These are phyloP conservation scores for Pythium guiyangense DNA, from an alignment of 352 stramenopile genomes.

Conservation along the genomic window DNA sequence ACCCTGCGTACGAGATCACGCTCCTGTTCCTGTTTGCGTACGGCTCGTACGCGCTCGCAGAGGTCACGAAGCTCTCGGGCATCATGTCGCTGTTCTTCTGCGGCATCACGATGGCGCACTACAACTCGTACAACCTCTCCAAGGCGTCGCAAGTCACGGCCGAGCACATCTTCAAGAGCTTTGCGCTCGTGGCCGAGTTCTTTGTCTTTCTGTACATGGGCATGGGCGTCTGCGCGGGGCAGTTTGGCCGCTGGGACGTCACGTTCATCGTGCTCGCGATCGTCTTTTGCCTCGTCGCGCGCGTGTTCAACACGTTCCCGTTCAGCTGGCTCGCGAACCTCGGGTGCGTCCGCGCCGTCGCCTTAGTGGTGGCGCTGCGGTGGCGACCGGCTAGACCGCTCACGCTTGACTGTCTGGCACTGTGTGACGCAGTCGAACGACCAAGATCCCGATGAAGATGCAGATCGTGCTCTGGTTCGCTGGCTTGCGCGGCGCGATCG, in stretches of 20 bases:
- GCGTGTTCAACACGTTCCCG: conserved; percentile 94
- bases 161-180: conserved; percentile 76
- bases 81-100: conserved; percentile 94
- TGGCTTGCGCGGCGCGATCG: conserved; percentile 83
- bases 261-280: conserved; percentile 85
- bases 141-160: conserved; percentile 59
- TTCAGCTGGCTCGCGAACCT: conserved; percentile 65
- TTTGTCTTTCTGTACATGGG: conserved; percentile 82
- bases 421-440: conserved; percentile 27
- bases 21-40: conserved; percentile 71
- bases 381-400: background rate
- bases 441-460: conserved; percentile 85
- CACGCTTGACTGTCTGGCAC: background rate
- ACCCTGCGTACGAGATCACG: conserved; percentile 74
- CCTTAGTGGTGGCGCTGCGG: no score
- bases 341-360: conserved; percentile 22
- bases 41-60: conserved; percentile 55
- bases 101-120: conserved; percentile 78
- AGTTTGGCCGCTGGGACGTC: conserved; percentile 77
- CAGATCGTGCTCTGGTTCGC: conserved; percentile 91
- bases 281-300: conserved; percentile 81
- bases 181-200: conserved; percentile 65
- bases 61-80: conserved; percentile 73
- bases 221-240: conserved; percentile 62
- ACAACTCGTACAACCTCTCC: conserved; percentile 75